These are phyloP conservation scores for Petasospora rhodanensis DNA, from an alignment of 1,139 yeast species.

Conservation along the genomic window DNA sequence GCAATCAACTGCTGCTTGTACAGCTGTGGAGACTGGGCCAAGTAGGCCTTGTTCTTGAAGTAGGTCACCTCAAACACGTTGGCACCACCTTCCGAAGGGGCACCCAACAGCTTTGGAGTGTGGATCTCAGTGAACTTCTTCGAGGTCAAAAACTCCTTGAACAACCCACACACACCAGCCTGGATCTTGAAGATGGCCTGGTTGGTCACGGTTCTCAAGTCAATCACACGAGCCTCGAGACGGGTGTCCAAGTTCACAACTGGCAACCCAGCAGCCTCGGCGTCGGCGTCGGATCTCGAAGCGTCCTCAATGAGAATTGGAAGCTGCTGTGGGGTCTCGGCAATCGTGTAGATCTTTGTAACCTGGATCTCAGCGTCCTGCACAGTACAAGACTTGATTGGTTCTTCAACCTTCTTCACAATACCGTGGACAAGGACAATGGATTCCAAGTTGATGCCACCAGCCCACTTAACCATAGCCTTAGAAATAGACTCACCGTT, in stretches of 20 bases:
- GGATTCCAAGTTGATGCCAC: constrained; percentile 78
- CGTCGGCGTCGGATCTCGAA: constrained; percentile 89
- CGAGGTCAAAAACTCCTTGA: constrained; percentile 76
- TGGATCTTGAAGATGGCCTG: constrained; percentile 95
- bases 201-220: constrained; percentile 92
- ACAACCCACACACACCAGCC: constrained; percentile 81
- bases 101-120: constrained; percentile 91
- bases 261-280: constrained; percentile 87
- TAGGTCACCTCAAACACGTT: constrained; percentile 91
- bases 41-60: constrained; percentile 86
- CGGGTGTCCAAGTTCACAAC: constrained; percentile 95
- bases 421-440: constrained; percentile 88
- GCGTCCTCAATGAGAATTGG: constrained; percentile 97
- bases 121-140: constrained; percentile 84
- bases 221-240: constrained; percentile 91
- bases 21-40: constrained; percentile 98
- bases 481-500: constrained; percentile 68
- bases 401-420: constrained; percentile 80
- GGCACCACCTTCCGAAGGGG: constrained; percentile 97
- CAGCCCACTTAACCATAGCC: constrained; percentile 97
- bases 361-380: constrained; percentile 86
- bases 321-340: constrained; percentile 87
- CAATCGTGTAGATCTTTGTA: constrained; percentile 66
- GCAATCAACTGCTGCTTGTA: constrained; percentile 98
- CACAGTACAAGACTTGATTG: constrained; percentile 84